Conservation (phyloP, 2,329 filamentous ascomycete species). For the Coniella vitis region DNA sequence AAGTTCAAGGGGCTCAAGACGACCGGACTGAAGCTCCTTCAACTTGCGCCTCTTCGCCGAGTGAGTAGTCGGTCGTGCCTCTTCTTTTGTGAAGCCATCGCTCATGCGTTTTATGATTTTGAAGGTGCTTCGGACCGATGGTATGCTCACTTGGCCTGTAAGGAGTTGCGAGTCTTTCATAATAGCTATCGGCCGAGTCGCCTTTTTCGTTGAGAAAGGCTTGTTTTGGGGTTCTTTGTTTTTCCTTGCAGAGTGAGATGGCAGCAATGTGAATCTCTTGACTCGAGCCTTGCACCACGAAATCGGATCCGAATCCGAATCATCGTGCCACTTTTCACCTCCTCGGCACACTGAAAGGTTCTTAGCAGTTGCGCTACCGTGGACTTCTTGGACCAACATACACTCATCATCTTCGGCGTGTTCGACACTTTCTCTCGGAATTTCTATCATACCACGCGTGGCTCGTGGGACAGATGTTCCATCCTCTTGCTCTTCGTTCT, state of each 20-base stretch:
- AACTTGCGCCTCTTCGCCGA: conserved; percentile 6
- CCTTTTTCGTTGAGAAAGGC: not conserved
- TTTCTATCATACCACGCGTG: too few species aligned
- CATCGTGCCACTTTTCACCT: not conserved
- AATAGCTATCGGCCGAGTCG: conserved; percentile 14
- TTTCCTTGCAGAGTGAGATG: not conserved
- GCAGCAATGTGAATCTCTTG: not conserved
- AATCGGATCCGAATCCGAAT: not conserved
- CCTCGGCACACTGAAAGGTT: not conserved
- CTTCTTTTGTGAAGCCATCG: conserved; percentile 12
- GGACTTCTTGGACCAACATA: not conserved
- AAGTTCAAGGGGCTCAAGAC: conserved; percentile 18
- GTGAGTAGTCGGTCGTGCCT: conserved; percentile 2
- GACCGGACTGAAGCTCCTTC: not conserved
- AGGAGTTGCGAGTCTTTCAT: conserved; percentile 18
- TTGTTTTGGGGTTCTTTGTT: conserved; percentile 13
- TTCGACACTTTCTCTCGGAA: too few species aligned
- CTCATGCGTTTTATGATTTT: not conserved
- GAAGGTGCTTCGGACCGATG: not conserved
- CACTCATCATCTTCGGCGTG: conserved; percentile 1
- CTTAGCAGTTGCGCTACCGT: not conserved
- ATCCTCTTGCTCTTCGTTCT: too few species aligned
- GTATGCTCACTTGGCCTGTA: not conserved
- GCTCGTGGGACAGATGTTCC: too few species aligned
- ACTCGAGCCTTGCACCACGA: not conserved